A percentile compares a stretch with the other conserved stretches of the same genome.
Evolutionary conservation across 768 basidiomycete species (phyloP).

Genomic region (Wakefieldia striispora): DNA sequence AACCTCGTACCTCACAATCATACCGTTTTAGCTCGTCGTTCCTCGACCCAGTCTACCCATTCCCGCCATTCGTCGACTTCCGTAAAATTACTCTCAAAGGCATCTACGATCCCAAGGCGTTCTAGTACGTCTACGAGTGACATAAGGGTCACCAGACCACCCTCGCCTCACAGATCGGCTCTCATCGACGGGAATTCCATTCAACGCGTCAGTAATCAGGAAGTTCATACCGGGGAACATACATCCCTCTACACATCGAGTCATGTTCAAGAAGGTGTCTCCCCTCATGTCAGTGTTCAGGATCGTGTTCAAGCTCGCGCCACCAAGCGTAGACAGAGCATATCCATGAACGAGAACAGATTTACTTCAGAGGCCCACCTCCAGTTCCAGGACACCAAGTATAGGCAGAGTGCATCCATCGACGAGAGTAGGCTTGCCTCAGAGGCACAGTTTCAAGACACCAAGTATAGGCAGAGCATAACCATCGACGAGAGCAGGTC

Average conservation of each 20-base stretch:
- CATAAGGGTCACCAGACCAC: conserved; percentile 2
- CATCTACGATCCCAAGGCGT: conserved; percentile 19
- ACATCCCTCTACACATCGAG: conserved; percentile 7
- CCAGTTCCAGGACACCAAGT: no score
- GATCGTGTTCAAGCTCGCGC: conserved; percentile 15
- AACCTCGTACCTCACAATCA: conserved; percentile 34
- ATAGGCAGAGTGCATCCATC: no score
- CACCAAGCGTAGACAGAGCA: conserved; percentile 10
- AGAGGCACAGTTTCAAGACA: neutral
- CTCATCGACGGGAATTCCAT: conserved; percentile 8
- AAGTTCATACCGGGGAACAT: conserved; percentile 19
- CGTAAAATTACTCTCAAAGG: conserved; percentile 15
- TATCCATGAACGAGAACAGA: conserved; percentile 2
- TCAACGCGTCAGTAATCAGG: conserved; percentile 11
- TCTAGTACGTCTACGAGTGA: conserved; percentile 10
- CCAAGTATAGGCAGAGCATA: conserved; percentile 9
- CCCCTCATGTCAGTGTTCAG: conserved; percentile 7
- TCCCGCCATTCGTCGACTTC: conserved; percentile 26
- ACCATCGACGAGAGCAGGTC: conserved; percentile 10
- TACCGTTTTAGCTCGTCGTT: conserved; percentile 26
- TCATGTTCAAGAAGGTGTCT: conserved; percentile 14
- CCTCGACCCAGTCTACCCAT: conserved; percentile 23
- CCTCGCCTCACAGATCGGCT: conserved; percentile 15
- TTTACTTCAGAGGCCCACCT: no score
- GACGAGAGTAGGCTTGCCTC: no score